phyloP scores from a whole-genome alignment of 139 green algal genomes.

The Raphidocelis subcapitata region DNA sequence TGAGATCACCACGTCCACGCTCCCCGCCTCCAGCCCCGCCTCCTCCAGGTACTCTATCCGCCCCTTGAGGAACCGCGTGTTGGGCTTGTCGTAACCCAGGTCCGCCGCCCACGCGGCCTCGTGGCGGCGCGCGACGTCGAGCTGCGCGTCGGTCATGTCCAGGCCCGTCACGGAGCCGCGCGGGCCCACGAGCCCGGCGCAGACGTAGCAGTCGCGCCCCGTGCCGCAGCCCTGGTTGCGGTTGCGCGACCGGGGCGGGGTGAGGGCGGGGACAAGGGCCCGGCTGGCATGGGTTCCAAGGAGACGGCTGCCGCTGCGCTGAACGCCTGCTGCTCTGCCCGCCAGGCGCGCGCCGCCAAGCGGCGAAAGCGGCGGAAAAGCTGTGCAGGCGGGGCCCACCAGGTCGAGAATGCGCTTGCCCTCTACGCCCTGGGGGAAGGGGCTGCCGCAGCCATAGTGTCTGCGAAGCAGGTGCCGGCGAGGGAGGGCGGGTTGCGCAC shows the following conservation, averaged over 20 bases:
- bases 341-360: too few relatives aligned
- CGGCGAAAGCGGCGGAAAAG: too few relatives aligned
- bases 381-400: too few relatives aligned
- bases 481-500: too few relatives aligned
- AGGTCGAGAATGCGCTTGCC: conserved; percentile 42
- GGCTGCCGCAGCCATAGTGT: conserved; percentile 95
- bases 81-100: conserved; percentile 74
- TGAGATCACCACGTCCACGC: conserved; percentile 90
- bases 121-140: conserved; percentile 73
- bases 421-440: conserved; percentile 83
- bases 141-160: conserved; percentile 95
- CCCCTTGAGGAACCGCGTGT: conserved; percentile 88
- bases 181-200: conserved; percentile 82
- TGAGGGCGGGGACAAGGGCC: neutral
- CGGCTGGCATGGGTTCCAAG: too few relatives aligned
- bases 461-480: too few relatives aligned
- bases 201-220: conserved; percentile 94
- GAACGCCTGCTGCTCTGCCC: too few relatives aligned
- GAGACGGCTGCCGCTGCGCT: too few relatives aligned
- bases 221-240: conserved; percentile 80
- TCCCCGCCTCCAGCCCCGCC: conserved; percentile 42
- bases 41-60: conserved; percentile 87
- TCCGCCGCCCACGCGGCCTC: conserved; percentile 56
- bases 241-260: neutral
- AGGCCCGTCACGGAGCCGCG: conserved; percentile 80